A percentile compares a stretch with the other conserved stretches of the same genome.
Evolutionary conservation across 257 asterid species (phyloP).

Genomic region (Marsdenia floribunda): DNA sequence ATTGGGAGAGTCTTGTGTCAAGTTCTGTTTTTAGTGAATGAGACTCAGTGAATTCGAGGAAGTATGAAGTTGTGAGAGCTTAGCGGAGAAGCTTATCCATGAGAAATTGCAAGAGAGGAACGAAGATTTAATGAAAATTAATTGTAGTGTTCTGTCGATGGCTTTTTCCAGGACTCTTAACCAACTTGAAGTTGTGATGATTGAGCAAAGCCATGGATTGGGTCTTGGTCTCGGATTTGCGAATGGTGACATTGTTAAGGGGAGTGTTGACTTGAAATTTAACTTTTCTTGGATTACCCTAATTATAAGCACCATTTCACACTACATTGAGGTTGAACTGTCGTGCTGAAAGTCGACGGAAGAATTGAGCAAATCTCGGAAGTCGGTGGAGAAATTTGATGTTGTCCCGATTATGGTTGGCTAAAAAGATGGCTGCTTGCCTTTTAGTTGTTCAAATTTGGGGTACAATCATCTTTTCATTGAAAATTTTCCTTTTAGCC

Average conservation of each 20-base stretch:
- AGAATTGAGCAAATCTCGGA: constrained; percentile 30
- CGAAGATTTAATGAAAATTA: constrained; percentile 41
- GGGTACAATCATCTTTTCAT: too few relatives aligned
- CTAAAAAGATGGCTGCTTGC: constrained; percentile 67
- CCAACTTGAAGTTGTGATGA: constrained; percentile 54
- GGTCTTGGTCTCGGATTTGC: too few relatives aligned
- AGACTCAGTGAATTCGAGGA: constrained; percentile 77
- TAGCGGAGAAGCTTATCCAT: constrained; percentile 69
- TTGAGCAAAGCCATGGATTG: constrained; percentile 29
- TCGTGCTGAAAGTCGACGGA: constrained; percentile 33
- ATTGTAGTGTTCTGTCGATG: constrained; percentile 51
- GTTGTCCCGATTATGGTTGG: constrained; percentile 89
- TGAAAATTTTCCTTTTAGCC: too few relatives aligned
- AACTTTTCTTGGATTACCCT: constrained; percentile 24
- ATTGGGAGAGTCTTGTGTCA: constrained; percentile 74
- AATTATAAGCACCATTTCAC: constrained; percentile 33
- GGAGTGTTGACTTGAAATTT: constrained; percentile 10
- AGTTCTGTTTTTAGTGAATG: constrained; percentile 59
- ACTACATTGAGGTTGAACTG: constrained; percentile 39
- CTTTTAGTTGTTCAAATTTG: too few relatives aligned
- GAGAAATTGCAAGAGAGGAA: constrained; percentile 47
- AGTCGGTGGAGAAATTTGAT: constrained; percentile 79
- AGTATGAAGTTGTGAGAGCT: constrained; percentile 69
- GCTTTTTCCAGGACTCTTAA: constrained; percentile 55
- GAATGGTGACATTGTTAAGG: constrained; percentile 15